Evolutionary conservation across 129 eudicot species (phyloP).

Genomic region (Escallonia herrerae): DNA sequence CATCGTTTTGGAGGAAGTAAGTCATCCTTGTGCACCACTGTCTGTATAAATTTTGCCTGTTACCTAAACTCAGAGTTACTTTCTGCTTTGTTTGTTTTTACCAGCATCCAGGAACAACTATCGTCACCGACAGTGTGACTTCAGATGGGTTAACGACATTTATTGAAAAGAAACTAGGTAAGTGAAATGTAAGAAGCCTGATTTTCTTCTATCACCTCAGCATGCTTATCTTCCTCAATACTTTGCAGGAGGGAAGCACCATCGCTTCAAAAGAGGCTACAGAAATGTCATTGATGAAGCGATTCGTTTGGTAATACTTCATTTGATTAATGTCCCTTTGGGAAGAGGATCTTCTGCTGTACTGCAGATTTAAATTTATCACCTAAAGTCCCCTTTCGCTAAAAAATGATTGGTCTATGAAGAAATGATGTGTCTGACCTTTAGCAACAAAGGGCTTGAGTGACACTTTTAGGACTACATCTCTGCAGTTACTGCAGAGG

Average conservation of each 20-base stretch:
- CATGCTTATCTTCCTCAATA: conserved; percentile 17
- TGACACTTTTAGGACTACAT: too few species aligned
- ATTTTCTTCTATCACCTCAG: background rate
- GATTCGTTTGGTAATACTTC: conserved; percentile 60
- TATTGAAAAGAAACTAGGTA: conserved; percentile 88
- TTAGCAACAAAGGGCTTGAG: too few species aligned
- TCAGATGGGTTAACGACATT: conserved; percentile 88
- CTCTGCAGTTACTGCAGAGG: too few species aligned
- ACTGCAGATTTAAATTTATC: too few species aligned
- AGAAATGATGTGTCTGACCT: too few species aligned
- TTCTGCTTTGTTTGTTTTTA: conserved; percentile 17
- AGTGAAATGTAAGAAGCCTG: conserved; percentile 13
- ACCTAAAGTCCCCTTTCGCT: too few species aligned
- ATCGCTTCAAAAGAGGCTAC: conserved; percentile 92
- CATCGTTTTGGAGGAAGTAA: conserved; percentile 88
- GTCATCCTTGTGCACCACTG: conserved; percentile 16
- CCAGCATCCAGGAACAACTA: conserved; percentile 98
- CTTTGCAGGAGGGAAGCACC: conserved; percentile 87
- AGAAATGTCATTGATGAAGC: conserved; percentile 96
- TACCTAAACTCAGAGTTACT: conserved; percentile 12
- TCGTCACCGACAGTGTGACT: conserved; percentile 96
- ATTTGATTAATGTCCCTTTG: too few species aligned
- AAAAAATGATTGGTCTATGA: too few species aligned
- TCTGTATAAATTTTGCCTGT: background rate
- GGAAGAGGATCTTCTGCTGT: too few species aligned